A percentile compares a stretch with the other conserved stretches of the same genome.
Evolutionary conservation across 768 basidiomycete genomes (phyloP).

Genomic region (Amanita fuliginea): DNA sequence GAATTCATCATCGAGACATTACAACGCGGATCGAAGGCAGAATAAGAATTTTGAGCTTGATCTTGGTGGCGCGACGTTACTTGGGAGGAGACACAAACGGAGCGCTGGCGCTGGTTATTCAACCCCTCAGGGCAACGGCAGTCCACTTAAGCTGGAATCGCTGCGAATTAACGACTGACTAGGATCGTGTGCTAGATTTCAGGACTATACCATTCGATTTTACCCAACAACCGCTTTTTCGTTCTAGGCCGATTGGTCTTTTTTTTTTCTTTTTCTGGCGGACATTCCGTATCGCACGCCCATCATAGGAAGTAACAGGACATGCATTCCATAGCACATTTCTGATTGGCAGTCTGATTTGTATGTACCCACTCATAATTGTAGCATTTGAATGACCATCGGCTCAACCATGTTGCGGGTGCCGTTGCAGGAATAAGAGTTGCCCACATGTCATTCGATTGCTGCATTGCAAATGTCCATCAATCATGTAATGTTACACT

Average conservation of each 20-base stretch:
- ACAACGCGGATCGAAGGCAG: constrained; percentile 7
- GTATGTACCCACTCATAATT: too few species aligned
- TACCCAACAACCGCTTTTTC: neutral
- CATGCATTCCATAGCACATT: too few species aligned
- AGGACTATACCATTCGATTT: neutral
- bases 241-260: neutral
- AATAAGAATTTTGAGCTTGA: constrained; percentile 64
- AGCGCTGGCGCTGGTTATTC: constrained; percentile 10
- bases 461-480: too few species aligned
- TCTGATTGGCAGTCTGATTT: too few species aligned
- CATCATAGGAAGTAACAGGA: too few species aligned
- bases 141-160: neutral
- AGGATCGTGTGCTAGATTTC: neutral
- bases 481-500: neutral
- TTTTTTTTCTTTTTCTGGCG: neutral
- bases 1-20: neutral
- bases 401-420: too few species aligned
- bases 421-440: too few species aligned
- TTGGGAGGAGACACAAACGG: constrained; percentile 57
- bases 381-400: too few species aligned
- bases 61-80: constrained; percentile 74
- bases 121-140: neutral
- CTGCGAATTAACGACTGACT: constrained; percentile 9
- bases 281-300: neutral
- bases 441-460: too few species aligned